phyloP scores from a whole-genome alignment of 2,329 filamentous ascomycete genomes.

The Xylogone sp. region DNA sequence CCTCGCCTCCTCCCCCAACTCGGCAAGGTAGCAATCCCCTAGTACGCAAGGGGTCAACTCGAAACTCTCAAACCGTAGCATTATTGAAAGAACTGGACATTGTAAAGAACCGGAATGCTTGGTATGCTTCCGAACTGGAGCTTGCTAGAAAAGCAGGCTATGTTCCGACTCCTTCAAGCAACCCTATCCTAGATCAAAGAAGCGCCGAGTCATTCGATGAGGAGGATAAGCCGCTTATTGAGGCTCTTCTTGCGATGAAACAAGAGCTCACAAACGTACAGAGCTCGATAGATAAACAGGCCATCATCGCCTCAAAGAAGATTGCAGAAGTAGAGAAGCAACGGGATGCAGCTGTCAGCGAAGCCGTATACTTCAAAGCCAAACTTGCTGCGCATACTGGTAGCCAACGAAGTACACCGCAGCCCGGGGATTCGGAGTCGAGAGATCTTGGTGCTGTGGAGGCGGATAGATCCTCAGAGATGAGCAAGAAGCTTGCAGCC shows the following conservation, averaged over 20 bases:
- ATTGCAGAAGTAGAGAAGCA: constrained; percentile 95
- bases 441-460: constrained; percentile 54
- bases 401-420: constrained; percentile 59
- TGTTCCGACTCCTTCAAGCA: constrained; percentile 64
- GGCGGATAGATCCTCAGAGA: constrained; percentile 66
- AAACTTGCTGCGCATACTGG: constrained; percentile 78
- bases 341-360: constrained; percentile 87
- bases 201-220: constrained; percentile 79
- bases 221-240: constrained; percentile 86
- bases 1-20: constrained; percentile 56
- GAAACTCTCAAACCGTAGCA: constrained; percentile 59
- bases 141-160: constrained; percentile 90
- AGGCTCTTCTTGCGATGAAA: constrained; percentile 89
- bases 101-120: constrained; percentile 82
- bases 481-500: constrained; percentile 78
- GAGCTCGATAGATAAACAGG: constrained; percentile 82
- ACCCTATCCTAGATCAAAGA: constrained; percentile 72
- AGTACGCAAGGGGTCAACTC: constrained; percentile 54
- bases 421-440: constrained; percentile 49
- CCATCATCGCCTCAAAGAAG: constrained; percentile 76
- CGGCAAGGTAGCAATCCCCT: constrained; percentile 56
- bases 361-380: constrained; percentile 92
- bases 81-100: constrained; percentile 84
- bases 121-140: constrained; percentile 94
- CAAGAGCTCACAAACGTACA: constrained; percentile 88